Base-by-base conservation (phyloP, 257 asterid species). In the Gardenia jasminoides region DNA sequence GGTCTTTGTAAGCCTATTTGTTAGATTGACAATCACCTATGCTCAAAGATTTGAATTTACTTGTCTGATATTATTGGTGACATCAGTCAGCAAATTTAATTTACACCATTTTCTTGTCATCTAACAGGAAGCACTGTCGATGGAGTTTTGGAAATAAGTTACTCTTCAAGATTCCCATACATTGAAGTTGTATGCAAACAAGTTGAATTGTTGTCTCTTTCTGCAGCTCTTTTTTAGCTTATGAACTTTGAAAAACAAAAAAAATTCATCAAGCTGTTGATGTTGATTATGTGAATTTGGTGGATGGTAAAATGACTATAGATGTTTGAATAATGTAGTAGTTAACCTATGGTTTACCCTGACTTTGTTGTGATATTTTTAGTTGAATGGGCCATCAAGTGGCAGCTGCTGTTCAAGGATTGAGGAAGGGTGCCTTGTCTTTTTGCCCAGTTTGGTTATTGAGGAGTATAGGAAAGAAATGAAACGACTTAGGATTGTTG, bases 91-190 rank as follows among this genome's bases (percentile, higher is more conserved):
- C 46, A 44, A 43, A n/a, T 79, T 48, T 36, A n/a, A 73, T 73
- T 64, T 30, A 31, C 16, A 33, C 12, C 16, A 24, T 76, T 67
- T 20, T 33, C 58, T 24, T 75, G 75, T 76, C 64, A 44, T 48
- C 77, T 46, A 33, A 66, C 83, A 82, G 85, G 80, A 64, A 76
- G 56, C 54, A n/a, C 6, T n/a, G 24, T 58, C 46, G 76, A 48
- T 31, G 67, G 73, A 30, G 1, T 59, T 41, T 6, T 48, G 22
- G 83, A 70, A 75, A 79, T 78, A 82, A 74, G 68, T 11, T 70
- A 41, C 46, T 69, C 65, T 67, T 78, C 46, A 41, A 74, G 85
- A 31, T 52, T 82, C 59, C 8, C 41, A 33, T 22, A 54, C 11
- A 39, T 19, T 59, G 70, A 64, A 81, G 66, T 41, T 81, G 58